phyloP scores from a whole-genome alignment of 805 yeast species.

The Myxozyma nipponensis region DNA sequence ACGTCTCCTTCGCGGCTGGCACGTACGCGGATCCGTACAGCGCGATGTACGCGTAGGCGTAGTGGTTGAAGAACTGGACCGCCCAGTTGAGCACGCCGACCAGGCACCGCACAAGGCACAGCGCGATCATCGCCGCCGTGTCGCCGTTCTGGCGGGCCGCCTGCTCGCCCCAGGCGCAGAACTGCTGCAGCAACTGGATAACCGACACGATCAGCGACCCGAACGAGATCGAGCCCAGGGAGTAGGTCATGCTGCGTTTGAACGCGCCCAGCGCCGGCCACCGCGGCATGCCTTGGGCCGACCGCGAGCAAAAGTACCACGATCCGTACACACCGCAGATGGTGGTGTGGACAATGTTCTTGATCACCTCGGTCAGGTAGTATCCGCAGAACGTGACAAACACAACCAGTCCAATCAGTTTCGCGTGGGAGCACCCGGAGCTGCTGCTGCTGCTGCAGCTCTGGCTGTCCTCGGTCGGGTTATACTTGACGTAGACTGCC shows the following conservation, averaged over 20 bases:
- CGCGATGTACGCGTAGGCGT: constrained; percentile 83
- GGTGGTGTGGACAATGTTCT: constrained; percentile 74
- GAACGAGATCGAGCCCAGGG: constrained; percentile 86
- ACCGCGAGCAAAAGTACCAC: constrained; percentile 78
- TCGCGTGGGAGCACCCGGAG: constrained; percentile 56
- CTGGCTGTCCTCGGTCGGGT: constrained; percentile 49
- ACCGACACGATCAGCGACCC: constrained; percentile 73
- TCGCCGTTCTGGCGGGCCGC: constrained; percentile 51
- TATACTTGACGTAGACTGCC: constrained; percentile 73
- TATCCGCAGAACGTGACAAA: constrained; percentile 79
- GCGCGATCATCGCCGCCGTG: constrained; percentile 50
- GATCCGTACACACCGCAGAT: constrained; percentile 83
- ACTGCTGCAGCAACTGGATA: constrained; percentile 61
- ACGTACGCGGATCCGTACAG: constrained; percentile 78
- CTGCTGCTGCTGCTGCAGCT: constrained; percentile 48
- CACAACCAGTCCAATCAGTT: constrained; percentile 64
- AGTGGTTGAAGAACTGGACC: constrained; percentile 81
- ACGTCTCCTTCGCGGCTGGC: constrained; percentile 74
- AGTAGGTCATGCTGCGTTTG: constrained; percentile 73
- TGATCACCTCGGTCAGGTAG: constrained; percentile 75
- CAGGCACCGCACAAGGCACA: constrained; percentile 52
- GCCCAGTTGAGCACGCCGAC: constrained; percentile 71
- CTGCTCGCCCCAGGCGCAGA: constrained; percentile 51
- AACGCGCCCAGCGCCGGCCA: constrained; percentile 80
- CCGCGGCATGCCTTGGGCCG: constrained; percentile 74